Conservation (phyloP, 148 eudicot species). For the Rhododendron ovatum region DNA sequence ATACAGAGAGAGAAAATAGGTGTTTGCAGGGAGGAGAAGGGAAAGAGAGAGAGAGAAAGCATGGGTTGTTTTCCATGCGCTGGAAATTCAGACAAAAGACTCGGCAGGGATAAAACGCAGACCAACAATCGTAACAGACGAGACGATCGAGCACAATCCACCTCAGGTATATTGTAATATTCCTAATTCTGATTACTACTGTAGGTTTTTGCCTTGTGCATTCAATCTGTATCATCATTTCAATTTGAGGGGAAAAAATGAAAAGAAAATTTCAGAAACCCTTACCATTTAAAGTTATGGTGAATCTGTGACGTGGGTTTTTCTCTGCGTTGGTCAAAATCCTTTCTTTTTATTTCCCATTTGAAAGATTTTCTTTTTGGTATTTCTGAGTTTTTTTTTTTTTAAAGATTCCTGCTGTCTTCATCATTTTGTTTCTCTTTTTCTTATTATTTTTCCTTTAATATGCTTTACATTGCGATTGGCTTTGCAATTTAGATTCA, state of each 20-base stretch:
- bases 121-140: constrained; percentile 9
- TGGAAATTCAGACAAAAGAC: constrained; percentile 12
- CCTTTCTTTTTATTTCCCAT: neutral
- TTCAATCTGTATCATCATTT: neutral
- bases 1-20: neutral
- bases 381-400: neutral
- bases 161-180: constrained; percentile 10
- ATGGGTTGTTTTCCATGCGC: constrained; percentile 28
- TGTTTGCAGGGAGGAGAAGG: neutral
- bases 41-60: neutral
- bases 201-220: neutral
- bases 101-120: constrained; percentile 4
- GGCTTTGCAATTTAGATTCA: neutral
- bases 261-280: neutral
- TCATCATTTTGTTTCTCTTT: neutral
- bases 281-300: neutral
- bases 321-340: neutral
- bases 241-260: neutral
- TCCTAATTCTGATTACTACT: neutral
- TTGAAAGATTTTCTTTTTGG: neutral
- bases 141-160: constrained; percentile 16
- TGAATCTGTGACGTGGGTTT: neutral
- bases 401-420: neutral
- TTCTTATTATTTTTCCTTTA: neutral
- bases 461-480: neutral